A percentile compares a stretch with the other conserved stretches of the same genome.
Conservation (phyloP, 768 basidiomycete species). For the Sarcomyxa edulis region DNA sequence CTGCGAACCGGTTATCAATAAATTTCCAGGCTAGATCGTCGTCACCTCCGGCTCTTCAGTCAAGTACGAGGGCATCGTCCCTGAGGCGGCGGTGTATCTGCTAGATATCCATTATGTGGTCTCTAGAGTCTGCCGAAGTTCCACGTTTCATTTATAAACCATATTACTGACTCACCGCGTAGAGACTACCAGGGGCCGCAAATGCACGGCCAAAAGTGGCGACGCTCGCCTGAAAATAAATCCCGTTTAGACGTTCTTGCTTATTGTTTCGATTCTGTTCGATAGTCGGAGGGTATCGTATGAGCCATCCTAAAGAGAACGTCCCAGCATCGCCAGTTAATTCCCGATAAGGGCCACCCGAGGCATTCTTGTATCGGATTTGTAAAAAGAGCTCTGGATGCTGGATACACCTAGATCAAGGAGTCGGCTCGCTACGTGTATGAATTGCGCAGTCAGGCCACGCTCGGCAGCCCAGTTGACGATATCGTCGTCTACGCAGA, state of each 20-base stretch:
- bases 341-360: conserved; percentile 42
- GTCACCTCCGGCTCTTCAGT: conserved; percentile 52
- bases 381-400: conserved; percentile 40
- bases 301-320: conserved; percentile 19
- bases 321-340: conserved; percentile 44
- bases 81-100: conserved; percentile 21
- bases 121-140: conserved; percentile 29
- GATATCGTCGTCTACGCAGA: conserved; percentile 33
- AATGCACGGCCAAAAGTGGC: conserved; percentile 31
- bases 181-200: conserved; percentile 33
- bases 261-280: conserved; percentile 41
- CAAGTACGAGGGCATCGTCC: conserved; percentile 50
- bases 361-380: conserved; percentile 29
- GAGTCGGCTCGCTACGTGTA: conserved; percentile 18
- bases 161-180: conserved; percentile 45
- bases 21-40: conserved; percentile 42
- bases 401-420: conserved; percentile 36
- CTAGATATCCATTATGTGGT: conserved; percentile 27
- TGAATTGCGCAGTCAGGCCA: conserved; percentile 19
- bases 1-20: conserved; percentile 49
- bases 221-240: conserved; percentile 33
- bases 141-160: conserved; percentile 36
- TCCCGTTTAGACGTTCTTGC: conserved; percentile 26
- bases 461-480: conserved; percentile 25
- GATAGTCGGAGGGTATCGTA: conserved; percentile 35